phyloP scores from a whole-genome alignment of 2,329 filamentous ascomycete species.

The Graphiopsis chlorocephala region DNA sequence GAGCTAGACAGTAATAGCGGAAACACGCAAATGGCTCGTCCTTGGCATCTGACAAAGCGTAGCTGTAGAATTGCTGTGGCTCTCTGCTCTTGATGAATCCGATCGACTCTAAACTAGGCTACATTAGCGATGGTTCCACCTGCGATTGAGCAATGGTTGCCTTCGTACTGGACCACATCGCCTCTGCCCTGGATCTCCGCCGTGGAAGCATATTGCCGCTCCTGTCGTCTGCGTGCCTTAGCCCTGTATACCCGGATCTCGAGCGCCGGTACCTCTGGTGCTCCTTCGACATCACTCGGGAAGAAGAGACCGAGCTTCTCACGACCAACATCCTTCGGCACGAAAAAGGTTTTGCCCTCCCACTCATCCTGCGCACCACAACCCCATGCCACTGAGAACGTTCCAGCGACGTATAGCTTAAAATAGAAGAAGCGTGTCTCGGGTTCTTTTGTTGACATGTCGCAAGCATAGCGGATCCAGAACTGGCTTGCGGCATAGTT shows the following conservation, averaged over 20 bases:
- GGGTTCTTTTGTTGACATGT: slow-evolving; percentile 24
- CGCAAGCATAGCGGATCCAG: slow-evolving; percentile 42
- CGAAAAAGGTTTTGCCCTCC: slow-evolving; percentile 45
- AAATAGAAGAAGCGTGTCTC: slow-evolving; percentile 40
- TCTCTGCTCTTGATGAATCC: slow-evolving; percentile 35
- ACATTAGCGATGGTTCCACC: neutral
- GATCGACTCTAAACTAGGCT: neutral
- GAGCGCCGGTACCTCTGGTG: slow-evolving; percentile 28
- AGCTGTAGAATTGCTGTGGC: slow-evolving; percentile 47
- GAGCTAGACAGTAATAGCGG: slow-evolving; percentile 31
- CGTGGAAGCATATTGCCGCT: slow-evolving; percentile 19
- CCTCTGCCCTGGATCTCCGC: neutral
- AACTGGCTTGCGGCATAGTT: slow-evolving; percentile 39
- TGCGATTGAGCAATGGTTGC: neutral
- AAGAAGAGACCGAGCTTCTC: slow-evolving; percentile 46
- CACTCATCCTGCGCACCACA: slow-evolving; percentile 42
- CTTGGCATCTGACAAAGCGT: slow-evolving; percentile 48
- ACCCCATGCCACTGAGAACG: slow-evolving; percentile 44
- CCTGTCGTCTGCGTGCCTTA: slow-evolving; percentile 39
- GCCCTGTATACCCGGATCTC: slow-evolving; percentile 45
- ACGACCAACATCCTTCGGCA: slow-evolving; percentile 19
- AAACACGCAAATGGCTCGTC: slow-evolving; percentile 50
- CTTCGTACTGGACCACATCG: slow-evolving; percentile 20
- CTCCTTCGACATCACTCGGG: slow-evolving; percentile 21
- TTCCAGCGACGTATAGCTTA: slow-evolving; percentile 44